These are phyloP conservation scores for Cordyceps militaris DNA, from an alignment of 2,329 filamentous ascomycete genomes.

Conservation along the genomic window DNA sequence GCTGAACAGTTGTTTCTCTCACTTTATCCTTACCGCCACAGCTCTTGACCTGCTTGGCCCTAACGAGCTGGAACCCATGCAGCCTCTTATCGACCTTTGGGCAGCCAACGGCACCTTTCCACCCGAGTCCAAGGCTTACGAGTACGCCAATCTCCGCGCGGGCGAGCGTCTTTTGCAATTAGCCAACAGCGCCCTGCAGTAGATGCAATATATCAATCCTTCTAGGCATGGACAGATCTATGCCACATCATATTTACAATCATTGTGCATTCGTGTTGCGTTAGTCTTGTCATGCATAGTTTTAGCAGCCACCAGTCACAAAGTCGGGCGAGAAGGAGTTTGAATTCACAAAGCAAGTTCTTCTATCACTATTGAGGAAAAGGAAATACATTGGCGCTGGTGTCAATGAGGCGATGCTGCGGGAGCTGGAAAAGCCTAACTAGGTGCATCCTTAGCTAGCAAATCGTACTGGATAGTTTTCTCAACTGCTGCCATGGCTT, in stretches of 20 bases:
- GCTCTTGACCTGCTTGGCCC: conserved; percentile 79
- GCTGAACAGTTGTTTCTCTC: conserved; percentile 80
- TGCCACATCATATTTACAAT: conserved; percentile 7
- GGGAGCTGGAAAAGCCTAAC: not conserved
- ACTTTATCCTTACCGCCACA: conserved; percentile 74
- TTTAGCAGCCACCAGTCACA: not conserved
- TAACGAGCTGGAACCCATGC: conserved; percentile 91
- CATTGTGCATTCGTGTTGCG: conserved; percentile 3
- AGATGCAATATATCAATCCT: not conserved
- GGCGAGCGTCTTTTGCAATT: conserved; percentile 53
- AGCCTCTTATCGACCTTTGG: conserved; percentile 88
- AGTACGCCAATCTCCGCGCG: conserved; percentile 54
- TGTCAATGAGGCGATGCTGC: not conserved
- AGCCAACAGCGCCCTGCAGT: conserved; percentile 25
- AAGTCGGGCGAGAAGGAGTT: not conserved
- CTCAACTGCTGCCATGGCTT: not conserved
- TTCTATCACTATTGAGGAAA: not conserved
- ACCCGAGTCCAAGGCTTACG: conserved; percentile 61
- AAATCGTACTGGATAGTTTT: not conserved
- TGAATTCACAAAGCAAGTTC: not conserved
- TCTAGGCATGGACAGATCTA: not conserved
- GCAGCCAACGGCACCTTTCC: conserved; percentile 83
- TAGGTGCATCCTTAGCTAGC: not conserved
- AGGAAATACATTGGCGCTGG: not conserved
- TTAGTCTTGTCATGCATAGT: conserved; percentile 7